Conservation (phyloP, 2,329 filamentous ascomycete genomes). For the Exophiala xenobiotica region DNA sequence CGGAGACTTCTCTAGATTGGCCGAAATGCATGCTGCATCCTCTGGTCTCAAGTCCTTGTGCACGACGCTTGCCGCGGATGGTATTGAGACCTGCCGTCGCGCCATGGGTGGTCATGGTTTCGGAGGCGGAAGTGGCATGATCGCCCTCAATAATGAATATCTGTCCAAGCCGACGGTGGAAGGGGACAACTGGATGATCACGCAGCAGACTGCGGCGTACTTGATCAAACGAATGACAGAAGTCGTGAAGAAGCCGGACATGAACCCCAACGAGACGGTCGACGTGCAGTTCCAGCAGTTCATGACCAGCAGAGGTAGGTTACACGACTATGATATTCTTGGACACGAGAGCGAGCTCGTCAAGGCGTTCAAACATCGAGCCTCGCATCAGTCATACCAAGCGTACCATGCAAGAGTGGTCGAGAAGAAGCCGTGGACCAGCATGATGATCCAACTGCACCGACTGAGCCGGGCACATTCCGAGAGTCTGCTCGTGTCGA, state of each 20-base stretch:
- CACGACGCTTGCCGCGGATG: slow-evolving; percentile 53
- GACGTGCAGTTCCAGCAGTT: slow-evolving; percentile 49
- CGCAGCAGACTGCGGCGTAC: slow-evolving; percentile 52
- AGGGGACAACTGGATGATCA: slow-evolving; percentile 60
- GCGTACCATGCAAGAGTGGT: slow-evolving; percentile 47
- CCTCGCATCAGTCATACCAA: slow-evolving; percentile 40
- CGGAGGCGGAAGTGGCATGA: slow-evolving; percentile 52
- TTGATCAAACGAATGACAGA: slow-evolving; percentile 54
- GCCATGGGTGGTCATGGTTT: slow-evolving; percentile 57
- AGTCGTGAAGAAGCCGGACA: slow-evolving; percentile 38
- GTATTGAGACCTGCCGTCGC: slow-evolving; percentile 54
- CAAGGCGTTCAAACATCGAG: slow-evolving; percentile 46
- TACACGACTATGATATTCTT: slow-evolving; percentile 30
- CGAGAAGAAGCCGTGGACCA: slow-evolving; percentile 50
- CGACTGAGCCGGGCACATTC: slow-evolving; percentile 45
- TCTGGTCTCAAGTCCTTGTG: slow-evolving; percentile 56
- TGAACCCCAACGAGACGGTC: slow-evolving; percentile 38
- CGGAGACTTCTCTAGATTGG: slow-evolving; percentile 51
- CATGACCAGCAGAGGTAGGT: slow-evolving; percentile 32
- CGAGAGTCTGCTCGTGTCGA: slow-evolving; percentile 49
- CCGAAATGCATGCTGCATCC: slow-evolving; percentile 55
- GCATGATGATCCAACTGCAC: slow-evolving; percentile 39
- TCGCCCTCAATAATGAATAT: slow-evolving; percentile 53
- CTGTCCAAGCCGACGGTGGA: slow-evolving; percentile 56
- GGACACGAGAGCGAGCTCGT: slow-evolving; percentile 43